Evolutionary conservation across 2,329 filamentous ascomycete genomes (phyloP), one percentile per base, ranked within the genome.

Genomic region (Didymella sp.): DNA sequence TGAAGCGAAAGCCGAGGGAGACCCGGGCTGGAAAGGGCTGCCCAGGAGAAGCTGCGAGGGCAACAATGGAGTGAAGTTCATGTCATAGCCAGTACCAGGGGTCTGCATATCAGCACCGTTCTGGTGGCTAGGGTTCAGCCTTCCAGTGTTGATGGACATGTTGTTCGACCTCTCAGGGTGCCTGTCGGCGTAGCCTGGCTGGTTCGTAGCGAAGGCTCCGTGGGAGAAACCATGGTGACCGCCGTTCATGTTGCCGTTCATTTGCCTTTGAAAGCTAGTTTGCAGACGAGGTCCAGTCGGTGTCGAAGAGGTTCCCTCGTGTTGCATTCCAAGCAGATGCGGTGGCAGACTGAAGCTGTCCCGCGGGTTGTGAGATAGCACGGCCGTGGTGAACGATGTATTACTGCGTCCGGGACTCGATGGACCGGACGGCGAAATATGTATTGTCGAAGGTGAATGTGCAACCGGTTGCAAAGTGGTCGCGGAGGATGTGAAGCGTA

Each of bases 31-130:
- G 79, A 98, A 98, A 17, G 95, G 95, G 77, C 92, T 97, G 44
- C 95, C 95, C 47, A 98, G 89, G 24, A 99, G 87, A 68, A 99
- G 83, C 79, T 97, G 92, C 30, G 94, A 98, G 31, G 95, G 95
- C 33, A 99, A 86, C 64, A 99, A 85, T 63, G 95, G 94, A 11
- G 95, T 97, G 78, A 97, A 98, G 79, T 98, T 95, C 94, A 98
- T 97, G 73, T 98, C 95, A 73, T 92, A 96, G 40, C 86, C 92
- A 49, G 92, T 94, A 40, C 90, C 92, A 15, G 95, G 93, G 22
- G 90, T 94, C 65, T 89, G 84, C 86, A 96, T 87, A 63, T 96
- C 92, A 69, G 84, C 85, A 58, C 79, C 81, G 74, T 83, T 86
- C 70, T 85, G 83, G 60, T 82, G 79, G 51, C 78, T 79, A 46